Evolutionary conservation across 177 flowering plant genomes (phyloP).

Genomic region (Vitis hybrid): DNA sequence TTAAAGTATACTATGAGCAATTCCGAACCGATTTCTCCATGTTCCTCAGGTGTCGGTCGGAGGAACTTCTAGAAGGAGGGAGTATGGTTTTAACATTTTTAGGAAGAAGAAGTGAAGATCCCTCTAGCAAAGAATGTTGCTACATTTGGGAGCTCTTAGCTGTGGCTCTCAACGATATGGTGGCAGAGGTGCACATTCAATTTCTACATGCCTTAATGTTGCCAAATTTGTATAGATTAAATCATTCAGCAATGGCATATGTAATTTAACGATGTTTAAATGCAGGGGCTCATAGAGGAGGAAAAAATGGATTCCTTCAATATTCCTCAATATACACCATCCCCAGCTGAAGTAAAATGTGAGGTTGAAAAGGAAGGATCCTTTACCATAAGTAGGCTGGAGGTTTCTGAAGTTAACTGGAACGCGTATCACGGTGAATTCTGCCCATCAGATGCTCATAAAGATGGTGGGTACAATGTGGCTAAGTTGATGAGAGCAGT

Average conservation of each 20-base stretch:
- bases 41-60: slow-evolving; percentile 39
- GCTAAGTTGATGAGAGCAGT: slow-evolving; percentile 38
- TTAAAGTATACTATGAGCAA: slow-evolving; percentile 20
- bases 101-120: slow-evolving; percentile 43
- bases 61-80: slow-evolving; percentile 49
- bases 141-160: slow-evolving; percentile 53
- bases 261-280: too few relatives aligned
- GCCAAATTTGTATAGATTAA: too few relatives aligned
- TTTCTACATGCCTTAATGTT: too few relatives aligned
- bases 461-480: slow-evolving; percentile 21
- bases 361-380: slow-evolving; percentile 41
- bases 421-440: slow-evolving; percentile 6
- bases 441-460: neutral
- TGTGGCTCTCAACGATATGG: slow-evolving; percentile 37
- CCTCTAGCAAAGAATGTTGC: slow-evolving; percentile 34
- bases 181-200: slow-evolving; percentile 25
- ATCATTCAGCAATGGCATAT: too few relatives aligned
- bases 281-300: slow-evolving; percentile 46
- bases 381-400: slow-evolving; percentile 27
- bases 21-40: slow-evolving; percentile 37
- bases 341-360: slow-evolving; percentile 34
- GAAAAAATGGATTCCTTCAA: slow-evolving; percentile 42
- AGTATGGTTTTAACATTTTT: slow-evolving; percentile 51
- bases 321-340: slow-evolving; percentile 48
- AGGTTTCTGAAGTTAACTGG: slow-evolving; percentile 31